phyloP scores from a whole-genome alignment of 306 rosid species.

The Trichosanthes cucumerina region DNA sequence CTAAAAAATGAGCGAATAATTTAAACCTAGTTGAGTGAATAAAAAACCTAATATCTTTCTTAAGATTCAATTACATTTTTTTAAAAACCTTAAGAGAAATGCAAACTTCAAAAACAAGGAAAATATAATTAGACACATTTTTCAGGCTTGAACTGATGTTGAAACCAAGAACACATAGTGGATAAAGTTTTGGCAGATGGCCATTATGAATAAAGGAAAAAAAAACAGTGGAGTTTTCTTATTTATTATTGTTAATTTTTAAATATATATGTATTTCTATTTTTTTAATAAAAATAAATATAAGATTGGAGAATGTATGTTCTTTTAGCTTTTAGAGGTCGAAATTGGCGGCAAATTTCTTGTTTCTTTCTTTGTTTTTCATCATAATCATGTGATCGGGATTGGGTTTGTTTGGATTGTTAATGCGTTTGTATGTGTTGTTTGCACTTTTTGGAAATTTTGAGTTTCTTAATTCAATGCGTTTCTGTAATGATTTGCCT shows the following conservation, averaged over 20 bases:
- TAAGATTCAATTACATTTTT: too few relatives aligned
- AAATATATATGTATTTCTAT: background rate
- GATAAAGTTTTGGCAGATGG: background rate
- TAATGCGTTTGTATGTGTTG: background rate
- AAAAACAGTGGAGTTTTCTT: background rate
- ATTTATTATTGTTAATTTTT: too few relatives aligned
- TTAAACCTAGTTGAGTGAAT: too few relatives aligned
- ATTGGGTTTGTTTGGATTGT: background rate
- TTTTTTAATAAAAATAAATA: too few relatives aligned
- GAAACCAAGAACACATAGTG: background rate
- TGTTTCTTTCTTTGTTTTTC: background rate
- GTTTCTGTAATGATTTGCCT: background rate
- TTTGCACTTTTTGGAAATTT: background rate
- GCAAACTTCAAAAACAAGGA: background rate
- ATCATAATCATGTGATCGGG: background rate
- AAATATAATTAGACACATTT: background rate
- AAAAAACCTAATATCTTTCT: too few relatives aligned
- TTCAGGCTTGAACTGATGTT: background rate
- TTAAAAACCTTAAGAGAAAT: too few relatives aligned
- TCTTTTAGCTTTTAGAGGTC: background rate
- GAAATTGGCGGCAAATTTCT: slow-evolving; percentile 3
- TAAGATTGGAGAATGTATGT: background rate
- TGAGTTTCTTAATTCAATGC: background rate
- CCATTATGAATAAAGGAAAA: background rate
- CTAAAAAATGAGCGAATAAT: too few relatives aligned